Evolutionary conservation across 257 asterid genomes (phyloP).

Genomic region (Ocimum tenuiflorum): DNA sequence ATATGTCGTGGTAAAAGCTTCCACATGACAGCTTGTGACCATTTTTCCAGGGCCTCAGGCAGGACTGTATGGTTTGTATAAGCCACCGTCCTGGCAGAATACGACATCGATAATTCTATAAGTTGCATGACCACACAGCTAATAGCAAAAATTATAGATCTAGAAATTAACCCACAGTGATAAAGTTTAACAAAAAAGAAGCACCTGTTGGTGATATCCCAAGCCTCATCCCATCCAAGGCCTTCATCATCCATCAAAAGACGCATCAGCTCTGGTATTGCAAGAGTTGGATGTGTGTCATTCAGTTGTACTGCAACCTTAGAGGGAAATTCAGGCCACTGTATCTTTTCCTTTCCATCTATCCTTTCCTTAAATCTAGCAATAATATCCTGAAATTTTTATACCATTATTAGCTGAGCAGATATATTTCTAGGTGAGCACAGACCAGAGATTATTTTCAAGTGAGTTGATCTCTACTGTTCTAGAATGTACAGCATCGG

Average conservation of each 20-base stretch:
- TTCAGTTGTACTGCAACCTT: slow-evolving; percentile 95
- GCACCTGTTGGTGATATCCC: slow-evolving; percentile 87
- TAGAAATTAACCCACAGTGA: not conserved
- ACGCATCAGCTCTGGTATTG: slow-evolving; percentile 97
- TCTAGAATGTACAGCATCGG: not conserved
- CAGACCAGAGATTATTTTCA: not conserved
- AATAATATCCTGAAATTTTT: slow-evolving; percentile 66
- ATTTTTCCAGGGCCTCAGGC: slow-evolving; percentile 98
- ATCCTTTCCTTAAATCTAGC: slow-evolving; percentile 81
- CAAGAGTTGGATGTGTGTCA: slow-evolving; percentile 98
- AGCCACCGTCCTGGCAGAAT: slow-evolving; percentile 71
- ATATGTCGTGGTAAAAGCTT: slow-evolving; percentile 99
- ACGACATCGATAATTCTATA: slow-evolving; percentile 19
- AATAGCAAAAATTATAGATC: slow-evolving; percentile 16
- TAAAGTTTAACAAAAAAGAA: slow-evolving; percentile 12
- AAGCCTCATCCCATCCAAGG: slow-evolving; percentile 98
- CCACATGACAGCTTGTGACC: slow-evolving; percentile 99
- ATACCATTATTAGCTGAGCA: not conserved
- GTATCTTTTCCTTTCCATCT: slow-evolving; percentile 35
- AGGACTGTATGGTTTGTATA: slow-evolving; percentile 98
- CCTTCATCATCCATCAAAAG: slow-evolving; percentile 86
- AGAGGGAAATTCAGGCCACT: slow-evolving; percentile 81
- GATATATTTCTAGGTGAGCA: slow-evolving; percentile 11
- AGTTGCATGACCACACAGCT: slow-evolving; percentile 1
- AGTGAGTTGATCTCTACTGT: not conserved